Conservation (phyloP, 441 rosid species). For the Aleurites moluccanus region DNA sequence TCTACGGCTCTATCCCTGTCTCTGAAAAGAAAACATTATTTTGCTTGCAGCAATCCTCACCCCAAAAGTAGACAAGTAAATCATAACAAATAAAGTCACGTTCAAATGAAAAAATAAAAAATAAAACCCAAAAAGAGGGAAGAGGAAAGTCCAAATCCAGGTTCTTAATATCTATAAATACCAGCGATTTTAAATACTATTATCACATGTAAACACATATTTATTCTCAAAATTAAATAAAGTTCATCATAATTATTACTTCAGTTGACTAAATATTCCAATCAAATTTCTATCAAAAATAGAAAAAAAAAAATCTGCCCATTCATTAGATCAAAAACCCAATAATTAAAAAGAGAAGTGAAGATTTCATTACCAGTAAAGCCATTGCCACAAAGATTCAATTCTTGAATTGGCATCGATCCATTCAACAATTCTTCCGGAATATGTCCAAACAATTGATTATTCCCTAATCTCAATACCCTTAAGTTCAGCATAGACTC, state of each 20-base stretch:
- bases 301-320: neutral
- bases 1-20: neutral
- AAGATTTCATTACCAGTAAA: slow-evolving; percentile 59
- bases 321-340: neutral
- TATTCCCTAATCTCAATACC: slow-evolving; percentile 60
- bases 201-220: neutral
- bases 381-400: slow-evolving; percentile 89
- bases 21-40: neutral
- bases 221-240: neutral
- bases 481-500: slow-evolving; percentile 49
- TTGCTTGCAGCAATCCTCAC: neutral
- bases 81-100: neutral
- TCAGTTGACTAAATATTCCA: slow-evolving; percentile 9
- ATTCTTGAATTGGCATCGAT: slow-evolving; percentile 50
- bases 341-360: neutral
- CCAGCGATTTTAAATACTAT: neutral
- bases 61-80: neutral
- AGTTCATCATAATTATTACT: neutral
- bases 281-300: slow-evolving; percentile 15
- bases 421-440: slow-evolving; percentile 68
- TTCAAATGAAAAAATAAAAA: neutral
- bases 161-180: neutral
- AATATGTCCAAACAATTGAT: slow-evolving; percentile 57
- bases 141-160: slow-evolving; percentile 12
- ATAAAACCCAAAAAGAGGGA: neutral